A percentile compares a stretch with the other conserved stretches of the same genome.
phyloP scores from a whole-genome alignment of 345 rosid species.

The Fremontodendron californicum region DNA sequence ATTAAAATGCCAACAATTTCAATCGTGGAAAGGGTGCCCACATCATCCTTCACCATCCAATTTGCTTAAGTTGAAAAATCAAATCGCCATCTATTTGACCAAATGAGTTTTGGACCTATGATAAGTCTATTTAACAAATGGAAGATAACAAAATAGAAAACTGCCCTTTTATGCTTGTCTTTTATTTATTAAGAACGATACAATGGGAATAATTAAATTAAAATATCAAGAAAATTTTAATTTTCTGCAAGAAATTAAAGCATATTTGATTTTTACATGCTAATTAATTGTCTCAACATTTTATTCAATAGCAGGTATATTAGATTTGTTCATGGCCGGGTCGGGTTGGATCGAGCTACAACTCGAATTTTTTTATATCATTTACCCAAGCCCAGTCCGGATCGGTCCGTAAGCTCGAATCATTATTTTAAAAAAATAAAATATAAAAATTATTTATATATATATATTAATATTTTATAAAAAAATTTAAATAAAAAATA shows the following conservation, averaged over 20 bases:
- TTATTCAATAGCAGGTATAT: too few species aligned
- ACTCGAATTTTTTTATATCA: too few species aligned
- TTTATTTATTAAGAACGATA: background rate
- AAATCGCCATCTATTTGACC: constrained; percentile 16
- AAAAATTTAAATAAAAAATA: too few species aligned
- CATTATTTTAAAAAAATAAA: too few species aligned
- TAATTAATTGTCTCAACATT: too few species aligned
- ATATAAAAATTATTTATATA: too few species aligned
- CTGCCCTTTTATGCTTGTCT: constrained; percentile 3
- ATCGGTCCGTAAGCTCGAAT: too few species aligned
- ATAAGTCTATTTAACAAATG: background rate
- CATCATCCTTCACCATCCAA: background rate
- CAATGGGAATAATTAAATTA: background rate
- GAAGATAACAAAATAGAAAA: background rate
- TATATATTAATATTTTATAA: too few species aligned
- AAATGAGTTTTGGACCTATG: background rate
- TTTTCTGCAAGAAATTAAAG: background rate
- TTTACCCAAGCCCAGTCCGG: too few species aligned
- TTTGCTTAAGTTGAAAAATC: constrained; percentile 1
- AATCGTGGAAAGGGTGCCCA: background rate
- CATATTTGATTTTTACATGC: too few species aligned
- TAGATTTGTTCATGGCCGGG: too few species aligned
- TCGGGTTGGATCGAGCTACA: too few species aligned
- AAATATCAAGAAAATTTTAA: background rate
- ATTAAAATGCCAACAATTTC: background rate